phyloP scores from a whole-genome alignment of 768 basidiomycete genomes.

The Calvatia gigantea region DNA sequence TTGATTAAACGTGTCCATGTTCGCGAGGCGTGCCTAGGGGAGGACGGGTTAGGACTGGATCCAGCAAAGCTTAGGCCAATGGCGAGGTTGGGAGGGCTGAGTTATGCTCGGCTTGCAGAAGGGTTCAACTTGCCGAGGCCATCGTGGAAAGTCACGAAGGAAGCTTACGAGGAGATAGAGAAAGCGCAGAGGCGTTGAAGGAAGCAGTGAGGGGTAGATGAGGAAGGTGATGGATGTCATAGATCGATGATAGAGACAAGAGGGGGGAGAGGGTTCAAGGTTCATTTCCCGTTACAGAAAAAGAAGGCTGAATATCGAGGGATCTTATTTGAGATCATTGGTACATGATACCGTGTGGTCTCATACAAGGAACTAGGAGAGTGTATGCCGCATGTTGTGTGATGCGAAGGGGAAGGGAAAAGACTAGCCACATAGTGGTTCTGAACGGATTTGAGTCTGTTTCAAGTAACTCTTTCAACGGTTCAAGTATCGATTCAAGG shows the following conservation, averaged over 20 bases:
- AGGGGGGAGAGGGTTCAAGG: too few species aligned
- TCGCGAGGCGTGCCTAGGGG: constrained; percentile 41
- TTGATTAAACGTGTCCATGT: constrained; percentile 53
- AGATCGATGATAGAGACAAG: background rate
- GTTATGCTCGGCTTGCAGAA: constrained; percentile 45
- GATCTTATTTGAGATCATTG: constrained; percentile 6
- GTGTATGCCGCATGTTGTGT: constrained; percentile 1
- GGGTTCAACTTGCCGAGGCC: constrained; percentile 43
- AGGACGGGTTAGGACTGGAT: constrained; percentile 40
- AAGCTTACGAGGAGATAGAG: constrained; percentile 23
- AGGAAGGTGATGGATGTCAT: too few species aligned
- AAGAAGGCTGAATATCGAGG: background rate
- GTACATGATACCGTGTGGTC: constrained; percentile 1
- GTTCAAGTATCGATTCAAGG: constrained; percentile 11
- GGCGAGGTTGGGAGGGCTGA: constrained; percentile 52
- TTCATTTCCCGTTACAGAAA: constrained; percentile 1
- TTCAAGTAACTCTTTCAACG: background rate
- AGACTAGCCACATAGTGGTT: background rate
- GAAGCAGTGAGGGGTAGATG: too few species aligned
- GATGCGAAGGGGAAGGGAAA: background rate
- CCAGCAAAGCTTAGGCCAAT: constrained; percentile 44
- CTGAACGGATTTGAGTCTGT: background rate
- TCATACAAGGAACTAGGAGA: too few species aligned
- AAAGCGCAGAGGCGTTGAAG: constrained; percentile 4
- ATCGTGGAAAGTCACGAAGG: constrained; percentile 30